Base-by-base conservation (phyloP, 352 stramenopile species). In the Blastocystis sp. region DNA sequence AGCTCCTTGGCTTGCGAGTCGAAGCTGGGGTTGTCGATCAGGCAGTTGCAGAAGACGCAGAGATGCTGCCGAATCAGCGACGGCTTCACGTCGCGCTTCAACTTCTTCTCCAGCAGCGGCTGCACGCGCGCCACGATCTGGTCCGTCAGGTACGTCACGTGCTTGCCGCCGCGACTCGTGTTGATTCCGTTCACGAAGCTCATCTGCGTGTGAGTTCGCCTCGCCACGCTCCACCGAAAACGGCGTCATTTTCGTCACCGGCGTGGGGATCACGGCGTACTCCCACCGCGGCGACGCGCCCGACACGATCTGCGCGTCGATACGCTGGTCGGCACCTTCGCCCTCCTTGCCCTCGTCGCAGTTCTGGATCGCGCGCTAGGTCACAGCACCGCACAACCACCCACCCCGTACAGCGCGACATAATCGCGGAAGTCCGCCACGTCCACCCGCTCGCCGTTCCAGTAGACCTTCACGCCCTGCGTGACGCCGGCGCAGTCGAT, bases 1-100 rank as follows among this genome's bases (percentile, higher is more conserved):
- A 94, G 96, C 90, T 99, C 97, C 90, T 99, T 99, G 88, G 98
- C 98, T 89, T 99, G 97, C 76, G 95, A 98, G 89, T 99, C 96
- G 89, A 99, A 99, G 1, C 95, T 96, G 21, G 97, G 97, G 90
- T 99, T 99, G 78, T 98, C 94, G 28, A 99, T 96, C 67, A 98
- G 92, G 84, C 93, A 97, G 90, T 99, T 99, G 62, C 99, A 96
- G 91, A 98, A 99, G 19, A 99, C 92, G 9, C 92, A 93, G 43
- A 99, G 90, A 90, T 99, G 96, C 69, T 97, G 96, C 90, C 98
- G 98, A 90, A 99, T 96, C 69, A 98, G 93, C 7, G 92, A 91
- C 0, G 94, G 91, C 34, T 94, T 98, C 19, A 98, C 94, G 2
- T 94, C 89, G 60, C 97, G 95, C 0, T 94, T 93, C 89, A 97